Conservation (phyloP, 1,284 basidiomycete species). For the Amylostereum areolatum region DNA sequence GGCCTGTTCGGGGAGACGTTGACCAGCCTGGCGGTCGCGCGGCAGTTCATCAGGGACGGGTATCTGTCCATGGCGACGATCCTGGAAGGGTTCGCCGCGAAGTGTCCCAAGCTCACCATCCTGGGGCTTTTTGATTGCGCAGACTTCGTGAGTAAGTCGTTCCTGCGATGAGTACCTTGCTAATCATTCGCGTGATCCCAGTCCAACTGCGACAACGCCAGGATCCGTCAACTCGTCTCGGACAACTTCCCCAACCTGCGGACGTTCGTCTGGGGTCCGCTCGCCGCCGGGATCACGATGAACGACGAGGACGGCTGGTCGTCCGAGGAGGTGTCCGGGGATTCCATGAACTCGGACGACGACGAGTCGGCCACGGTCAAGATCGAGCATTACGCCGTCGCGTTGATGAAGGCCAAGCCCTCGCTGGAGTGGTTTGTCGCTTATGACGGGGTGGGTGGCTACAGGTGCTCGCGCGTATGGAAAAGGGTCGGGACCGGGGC, state of each 20-base stretch:
- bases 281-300: not conserved
- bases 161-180: not conserved
- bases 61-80: not conserved
- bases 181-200: not conserved
- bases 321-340: not conserved
- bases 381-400: not conserved
- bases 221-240: not conserved
- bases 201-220: not conserved
- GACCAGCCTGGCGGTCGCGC: not conserved
- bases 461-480: no score
- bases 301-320: not conserved
- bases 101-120: not conserved
- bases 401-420: not conserved
- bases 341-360: not conserved
- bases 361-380: not conserved
- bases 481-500: no score
- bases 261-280: not conserved
- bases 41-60: not conserved
- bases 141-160: not conserved
- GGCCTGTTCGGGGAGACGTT: not conserved
- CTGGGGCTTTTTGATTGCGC: not conserved
- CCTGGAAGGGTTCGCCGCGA: not conserved
- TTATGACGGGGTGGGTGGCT: no score
- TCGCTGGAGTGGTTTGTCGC: not conserved
- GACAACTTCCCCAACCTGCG: not conserved